phyloP scores from a whole-genome alignment of 192 early-diverging fungal species.

The Phlyctochytrium arcticum region DNA sequence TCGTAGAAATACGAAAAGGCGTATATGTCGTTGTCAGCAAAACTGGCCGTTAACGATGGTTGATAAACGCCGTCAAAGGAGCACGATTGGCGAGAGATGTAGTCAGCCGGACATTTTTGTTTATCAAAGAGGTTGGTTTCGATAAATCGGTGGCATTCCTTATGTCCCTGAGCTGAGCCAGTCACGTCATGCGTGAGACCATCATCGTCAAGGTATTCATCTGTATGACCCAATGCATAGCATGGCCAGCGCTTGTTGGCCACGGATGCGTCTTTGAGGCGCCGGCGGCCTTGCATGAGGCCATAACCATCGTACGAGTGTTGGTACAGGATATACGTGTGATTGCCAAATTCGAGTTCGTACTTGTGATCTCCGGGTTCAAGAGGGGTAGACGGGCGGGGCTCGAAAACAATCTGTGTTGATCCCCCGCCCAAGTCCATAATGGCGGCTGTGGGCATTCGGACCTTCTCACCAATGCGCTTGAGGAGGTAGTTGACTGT shows the following conservation, averaged over 20 bases:
- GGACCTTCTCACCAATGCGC: constrained; percentile 51
- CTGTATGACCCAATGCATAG: constrained; percentile 32
- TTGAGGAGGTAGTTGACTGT: constrained; percentile 90
- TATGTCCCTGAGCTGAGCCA: constrained; percentile 8
- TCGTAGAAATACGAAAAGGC: constrained; percentile 98
- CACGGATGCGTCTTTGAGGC: constrained; percentile 56
- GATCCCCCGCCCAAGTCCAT: constrained; percentile 97
- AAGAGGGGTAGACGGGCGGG: constrained; percentile 44
- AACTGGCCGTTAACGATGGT: constrained; percentile 67
- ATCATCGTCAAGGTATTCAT: constrained; percentile 14
- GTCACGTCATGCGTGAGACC: not conserved
- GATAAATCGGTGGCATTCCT: constrained; percentile 32
- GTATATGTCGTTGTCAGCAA: constrained; percentile 72
- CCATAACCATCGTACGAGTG: constrained; percentile 95
- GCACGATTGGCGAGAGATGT: constrained; percentile 57
- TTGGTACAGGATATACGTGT: constrained; percentile 82
- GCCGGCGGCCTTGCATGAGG: constrained; percentile 76
- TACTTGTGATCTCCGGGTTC: constrained; percentile 71
- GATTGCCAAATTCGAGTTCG: constrained; percentile 64
- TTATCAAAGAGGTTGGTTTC: constrained; percentile 73
- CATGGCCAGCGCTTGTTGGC: constrained; percentile 28
- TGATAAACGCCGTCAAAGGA: constrained; percentile 92
- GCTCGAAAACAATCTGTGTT: constrained; percentile 98
- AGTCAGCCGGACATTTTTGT: constrained; percentile 45
- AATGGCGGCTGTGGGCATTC: constrained; percentile 71